These are phyloP conservation scores for Eucalyptus polyanthemos DNA, from an alignment of 345 rosid species.

Conservation along the genomic window DNA sequence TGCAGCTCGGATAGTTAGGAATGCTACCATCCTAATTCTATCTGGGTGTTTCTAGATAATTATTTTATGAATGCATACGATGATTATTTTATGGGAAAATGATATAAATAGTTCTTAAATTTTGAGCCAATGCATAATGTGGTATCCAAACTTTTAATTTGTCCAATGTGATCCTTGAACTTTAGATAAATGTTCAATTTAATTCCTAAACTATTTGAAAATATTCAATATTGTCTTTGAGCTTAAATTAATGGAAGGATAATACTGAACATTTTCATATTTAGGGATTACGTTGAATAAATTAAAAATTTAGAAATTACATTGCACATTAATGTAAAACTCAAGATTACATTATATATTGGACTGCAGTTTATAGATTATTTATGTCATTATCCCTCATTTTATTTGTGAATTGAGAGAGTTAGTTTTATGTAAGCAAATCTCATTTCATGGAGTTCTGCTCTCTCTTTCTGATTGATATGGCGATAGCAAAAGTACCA, in stretches of 20 bases:
- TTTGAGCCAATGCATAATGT: too few species aligned
- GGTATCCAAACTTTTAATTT: too few species aligned
- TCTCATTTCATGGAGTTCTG: not conserved
- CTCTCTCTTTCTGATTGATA: not conserved
- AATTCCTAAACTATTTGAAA: accelerated
- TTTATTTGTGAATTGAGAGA: not conserved
- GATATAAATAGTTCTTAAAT: too few species aligned
- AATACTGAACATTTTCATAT: not conserved
- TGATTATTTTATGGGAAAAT: not conserved
- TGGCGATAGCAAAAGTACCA: not conserved
- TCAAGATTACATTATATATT: accelerated
- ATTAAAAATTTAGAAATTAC: too few species aligned
- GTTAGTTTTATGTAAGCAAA: not conserved
- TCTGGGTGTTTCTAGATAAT: too few species aligned
- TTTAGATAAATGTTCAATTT: too few species aligned
- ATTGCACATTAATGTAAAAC: too few species aligned
- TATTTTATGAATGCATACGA: too few species aligned
- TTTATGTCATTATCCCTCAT: too few species aligned
- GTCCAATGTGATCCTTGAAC: accelerated
- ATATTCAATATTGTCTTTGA: too few species aligned
- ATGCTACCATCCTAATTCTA: too few species aligned
- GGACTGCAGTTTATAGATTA: accelerated
- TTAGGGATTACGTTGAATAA: accelerated
- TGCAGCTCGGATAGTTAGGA: too few species aligned
- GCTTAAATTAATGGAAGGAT: not conserved